These are phyloP conservation scores for Staphylotrichum tortipilum DNA, from an alignment of 495 filamentous ascomycete genomes.

Conservation along the genomic window DNA sequence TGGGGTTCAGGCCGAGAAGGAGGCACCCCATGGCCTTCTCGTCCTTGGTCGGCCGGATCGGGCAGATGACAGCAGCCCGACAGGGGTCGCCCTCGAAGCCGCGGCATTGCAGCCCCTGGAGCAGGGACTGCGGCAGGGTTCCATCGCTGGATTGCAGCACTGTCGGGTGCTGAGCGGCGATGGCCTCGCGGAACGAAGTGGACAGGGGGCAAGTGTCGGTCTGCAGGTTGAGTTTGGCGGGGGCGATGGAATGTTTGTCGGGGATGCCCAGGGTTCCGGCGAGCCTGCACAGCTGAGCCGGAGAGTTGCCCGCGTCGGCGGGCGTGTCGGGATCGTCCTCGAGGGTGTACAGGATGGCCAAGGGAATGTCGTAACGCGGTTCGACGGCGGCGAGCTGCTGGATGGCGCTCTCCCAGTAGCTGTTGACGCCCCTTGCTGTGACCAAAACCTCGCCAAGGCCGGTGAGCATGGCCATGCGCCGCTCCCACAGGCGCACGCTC, in stretches of 20 bases:
- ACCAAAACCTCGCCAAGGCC: constrained; percentile 27
- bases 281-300: constrained; percentile 40
- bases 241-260: constrained; percentile 42
- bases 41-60: constrained; percentile 52
- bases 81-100: constrained; percentile 50
- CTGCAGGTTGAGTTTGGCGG: constrained; percentile 43
- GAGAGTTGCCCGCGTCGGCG: constrained; percentile 29
- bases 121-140: constrained; percentile 41
- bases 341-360: constrained; percentile 51
- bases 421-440: constrained; percentile 24
- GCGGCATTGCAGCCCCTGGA: constrained; percentile 49
- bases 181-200: constrained; percentile 46
- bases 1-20: constrained; percentile 53
- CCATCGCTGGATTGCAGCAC: constrained; percentile 46
- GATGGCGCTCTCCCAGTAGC: constrained; percentile 28
- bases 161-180: constrained; percentile 45
- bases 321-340: constrained; percentile 33
- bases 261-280: constrained; percentile 55
- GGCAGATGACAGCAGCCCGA: constrained; percentile 49
- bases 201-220: constrained; percentile 43
- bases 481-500: constrained; percentile 29
- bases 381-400: constrained; percentile 22
- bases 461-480: constrained; percentile 33
- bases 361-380: constrained; percentile 44
- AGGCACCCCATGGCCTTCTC: constrained; percentile 48